phyloP scores from a whole-genome alignment of 352 stramenopile genomes.

The Pythium myriotylum region DNA sequence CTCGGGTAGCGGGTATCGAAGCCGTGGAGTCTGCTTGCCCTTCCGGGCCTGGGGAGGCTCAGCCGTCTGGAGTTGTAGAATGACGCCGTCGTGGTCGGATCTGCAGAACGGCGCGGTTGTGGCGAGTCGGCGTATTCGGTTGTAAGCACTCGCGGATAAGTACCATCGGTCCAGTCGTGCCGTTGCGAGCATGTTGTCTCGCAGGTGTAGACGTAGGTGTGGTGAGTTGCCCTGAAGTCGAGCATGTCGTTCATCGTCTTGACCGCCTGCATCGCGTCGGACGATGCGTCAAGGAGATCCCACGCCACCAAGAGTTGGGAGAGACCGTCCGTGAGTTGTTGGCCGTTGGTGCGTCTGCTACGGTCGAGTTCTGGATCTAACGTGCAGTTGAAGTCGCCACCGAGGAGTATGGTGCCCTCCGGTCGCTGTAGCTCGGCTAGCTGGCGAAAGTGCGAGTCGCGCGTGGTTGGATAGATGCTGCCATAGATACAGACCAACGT shows the following conservation, averaged over 20 bases:
- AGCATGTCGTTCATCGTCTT: not conserved
- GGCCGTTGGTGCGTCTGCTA: not conserved
- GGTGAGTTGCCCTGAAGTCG: not conserved
- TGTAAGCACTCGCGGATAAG: not conserved
- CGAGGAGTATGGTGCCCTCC: no score
- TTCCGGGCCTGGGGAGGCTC: not conserved
- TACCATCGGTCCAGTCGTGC: not conserved
- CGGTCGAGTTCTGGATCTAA: conserved; percentile 1
- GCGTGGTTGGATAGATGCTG: not conserved
- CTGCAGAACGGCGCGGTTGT: not conserved
- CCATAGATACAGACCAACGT: not conserved
- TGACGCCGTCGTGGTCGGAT: not conserved
- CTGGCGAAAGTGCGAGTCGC: not conserved
- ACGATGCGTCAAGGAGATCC: not conserved
- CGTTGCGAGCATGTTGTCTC: not conserved
- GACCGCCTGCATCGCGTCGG: not conserved
- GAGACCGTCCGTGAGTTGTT: not conserved
- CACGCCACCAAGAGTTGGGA: no score
- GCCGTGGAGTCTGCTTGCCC: not conserved
- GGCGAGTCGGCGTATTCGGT: not conserved
- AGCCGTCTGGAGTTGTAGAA: not conserved
- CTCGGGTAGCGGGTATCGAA: no score
- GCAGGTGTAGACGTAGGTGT: not conserved
- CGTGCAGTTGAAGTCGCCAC: no score
- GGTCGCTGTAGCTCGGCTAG: not conserved